A percentile compares a stretch with the other conserved stretches of the same genome.
Conservation (phyloP, 2,329 filamentous ascomycete species). For the Aspergillus sp. region DNA sequence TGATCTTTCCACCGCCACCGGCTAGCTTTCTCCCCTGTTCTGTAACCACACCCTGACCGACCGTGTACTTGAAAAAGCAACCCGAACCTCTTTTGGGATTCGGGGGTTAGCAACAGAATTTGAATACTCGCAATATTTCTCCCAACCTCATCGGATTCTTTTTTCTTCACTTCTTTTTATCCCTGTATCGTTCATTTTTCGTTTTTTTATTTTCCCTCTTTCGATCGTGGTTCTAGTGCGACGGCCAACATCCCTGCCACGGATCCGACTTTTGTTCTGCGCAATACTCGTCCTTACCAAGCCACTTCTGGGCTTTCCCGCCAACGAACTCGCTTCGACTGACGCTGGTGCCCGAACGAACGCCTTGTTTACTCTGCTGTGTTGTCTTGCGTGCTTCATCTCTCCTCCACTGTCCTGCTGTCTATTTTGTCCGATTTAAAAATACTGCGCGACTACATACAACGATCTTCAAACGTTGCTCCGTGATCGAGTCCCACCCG, state of each 20-base stretch:
- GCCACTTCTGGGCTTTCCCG: conserved; percentile 20
- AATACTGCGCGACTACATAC: too few relatives aligned
- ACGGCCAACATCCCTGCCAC: conserved; percentile 27
- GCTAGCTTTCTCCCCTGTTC: conserved; percentile 6
- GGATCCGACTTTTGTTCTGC: conserved; percentile 22
- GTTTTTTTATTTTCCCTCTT: not conserved
- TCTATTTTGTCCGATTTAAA: not conserved
- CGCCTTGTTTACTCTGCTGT: conserved; percentile 26
- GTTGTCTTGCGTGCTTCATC: conserved; percentile 12
- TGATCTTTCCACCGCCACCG: conserved; percentile 14
- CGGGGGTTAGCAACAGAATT: too few relatives aligned
- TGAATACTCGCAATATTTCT: too few relatives aligned
- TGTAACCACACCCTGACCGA: conserved; percentile 1
- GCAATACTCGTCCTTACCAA: conserved; percentile 16
- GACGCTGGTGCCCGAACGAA: conserved; percentile 29
- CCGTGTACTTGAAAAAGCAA: not conserved
- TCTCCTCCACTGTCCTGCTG: not conserved
- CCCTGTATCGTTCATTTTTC: conserved; percentile 3
- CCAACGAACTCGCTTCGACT: conserved; percentile 24
- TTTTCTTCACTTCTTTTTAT: conserved; percentile 1
- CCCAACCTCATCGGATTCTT: not conserved
- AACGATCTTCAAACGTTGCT: not conserved
- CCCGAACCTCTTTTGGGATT: not conserved
- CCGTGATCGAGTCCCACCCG: conserved; percentile 1
- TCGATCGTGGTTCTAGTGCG: conserved; percentile 5